A percentile compares a stretch with the other conserved stretches of the same genome.
Conservation (phyloP, 768 basidiomycete species). For the Mycena filopes region DNA sequence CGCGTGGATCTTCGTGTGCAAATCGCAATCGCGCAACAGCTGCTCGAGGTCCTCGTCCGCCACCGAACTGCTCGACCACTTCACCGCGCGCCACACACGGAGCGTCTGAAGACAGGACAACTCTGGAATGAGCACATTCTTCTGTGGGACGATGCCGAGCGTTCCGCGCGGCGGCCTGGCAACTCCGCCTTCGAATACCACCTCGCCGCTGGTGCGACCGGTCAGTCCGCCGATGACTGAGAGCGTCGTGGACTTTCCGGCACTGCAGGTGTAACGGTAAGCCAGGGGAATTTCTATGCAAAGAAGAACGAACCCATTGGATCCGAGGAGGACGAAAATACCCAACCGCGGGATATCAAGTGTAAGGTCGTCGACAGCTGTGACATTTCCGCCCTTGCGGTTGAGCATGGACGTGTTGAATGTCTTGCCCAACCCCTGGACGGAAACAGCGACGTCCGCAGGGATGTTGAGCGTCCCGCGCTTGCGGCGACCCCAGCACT, state of each 20-base stretch:
- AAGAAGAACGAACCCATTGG: conserved; percentile 64
- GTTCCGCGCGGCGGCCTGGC: conserved; percentile 68
- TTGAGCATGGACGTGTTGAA: conserved; percentile 63
- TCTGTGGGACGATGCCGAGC: conserved; percentile 78
- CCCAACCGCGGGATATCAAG: conserved; percentile 77
- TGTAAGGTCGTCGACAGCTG: conserved; percentile 73
- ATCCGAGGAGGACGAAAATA: conserved; percentile 82
- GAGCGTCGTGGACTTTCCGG: conserved; percentile 81
- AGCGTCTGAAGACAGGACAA: conserved; percentile 80
- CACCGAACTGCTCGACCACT: conserved; percentile 60
- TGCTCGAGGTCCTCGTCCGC: conserved; percentile 69
- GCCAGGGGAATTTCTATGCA: neutral
- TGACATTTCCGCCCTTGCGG: conserved; percentile 59
- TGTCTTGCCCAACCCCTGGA: conserved; percentile 68
- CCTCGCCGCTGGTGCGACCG: conserved; percentile 65
- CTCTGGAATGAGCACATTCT: conserved; percentile 85
- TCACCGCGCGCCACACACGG: conserved; percentile 77
- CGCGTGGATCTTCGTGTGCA: conserved; percentile 73
- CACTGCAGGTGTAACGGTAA: conserved; percentile 50
- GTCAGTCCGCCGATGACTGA: conserved; percentile 74
- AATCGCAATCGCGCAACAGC: conserved; percentile 76
- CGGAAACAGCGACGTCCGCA: conserved; percentile 65
- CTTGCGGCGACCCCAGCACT: conserved; percentile 48
- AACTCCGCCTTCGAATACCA: conserved; percentile 65
- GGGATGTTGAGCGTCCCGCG: conserved; percentile 39